These are phyloP conservation scores for Leptographium lundbergii DNA, from an alignment of 2,329 filamentous ascomycete genomes.

Conservation along the genomic window DNA sequence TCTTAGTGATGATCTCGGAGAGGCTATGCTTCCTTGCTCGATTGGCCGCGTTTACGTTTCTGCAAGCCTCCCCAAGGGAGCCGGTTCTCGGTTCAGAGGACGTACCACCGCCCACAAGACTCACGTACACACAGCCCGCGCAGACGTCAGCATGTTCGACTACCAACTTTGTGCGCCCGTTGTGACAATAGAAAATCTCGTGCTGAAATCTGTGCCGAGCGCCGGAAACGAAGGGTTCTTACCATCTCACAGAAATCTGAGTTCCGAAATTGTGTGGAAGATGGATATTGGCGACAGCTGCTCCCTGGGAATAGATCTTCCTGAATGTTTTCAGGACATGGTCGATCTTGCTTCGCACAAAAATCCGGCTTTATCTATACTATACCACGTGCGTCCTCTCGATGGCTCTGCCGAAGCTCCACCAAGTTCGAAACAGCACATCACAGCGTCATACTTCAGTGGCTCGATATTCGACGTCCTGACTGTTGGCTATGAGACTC, in stretches of 20 bases:
- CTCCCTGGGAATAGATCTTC: not conserved
- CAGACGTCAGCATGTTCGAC: slow-evolving; percentile 31
- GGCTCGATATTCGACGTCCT: slow-evolving; percentile 17
- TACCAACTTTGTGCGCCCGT: slow-evolving; percentile 19
- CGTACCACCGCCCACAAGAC: slow-evolving; percentile 26
- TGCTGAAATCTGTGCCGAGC: slow-evolving; percentile 25
- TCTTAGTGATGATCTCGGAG: slow-evolving; percentile 21
- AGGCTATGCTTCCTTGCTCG: slow-evolving; percentile 35
- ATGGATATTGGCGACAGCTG: slow-evolving; percentile 20
- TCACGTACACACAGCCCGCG: slow-evolving; percentile 24
- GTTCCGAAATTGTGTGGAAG: slow-evolving; percentile 35
- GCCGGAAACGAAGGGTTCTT: slow-evolving; percentile 25
- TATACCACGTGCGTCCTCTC: slow-evolving; percentile 17
- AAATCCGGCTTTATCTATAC: slow-evolving; percentile 23
- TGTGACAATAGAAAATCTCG: slow-evolving; percentile 32
- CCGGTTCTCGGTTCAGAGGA: slow-evolving; percentile 25
- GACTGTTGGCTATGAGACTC: slow-evolving; percentile 13
- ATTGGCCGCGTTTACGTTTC: slow-evolving; percentile 35
- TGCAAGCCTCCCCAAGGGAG: slow-evolving; percentile 20
- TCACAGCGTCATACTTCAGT: not conserved
- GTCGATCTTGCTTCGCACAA: slow-evolving; percentile 26
- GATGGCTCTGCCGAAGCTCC: not conserved
- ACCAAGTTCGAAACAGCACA: not conserved
- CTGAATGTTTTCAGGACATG: slow-evolving; percentile 15
- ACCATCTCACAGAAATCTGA: slow-evolving; percentile 35